phyloP scores from a whole-genome alignment of 768 basidiomycete species.

The Amanita exitialis region DNA sequence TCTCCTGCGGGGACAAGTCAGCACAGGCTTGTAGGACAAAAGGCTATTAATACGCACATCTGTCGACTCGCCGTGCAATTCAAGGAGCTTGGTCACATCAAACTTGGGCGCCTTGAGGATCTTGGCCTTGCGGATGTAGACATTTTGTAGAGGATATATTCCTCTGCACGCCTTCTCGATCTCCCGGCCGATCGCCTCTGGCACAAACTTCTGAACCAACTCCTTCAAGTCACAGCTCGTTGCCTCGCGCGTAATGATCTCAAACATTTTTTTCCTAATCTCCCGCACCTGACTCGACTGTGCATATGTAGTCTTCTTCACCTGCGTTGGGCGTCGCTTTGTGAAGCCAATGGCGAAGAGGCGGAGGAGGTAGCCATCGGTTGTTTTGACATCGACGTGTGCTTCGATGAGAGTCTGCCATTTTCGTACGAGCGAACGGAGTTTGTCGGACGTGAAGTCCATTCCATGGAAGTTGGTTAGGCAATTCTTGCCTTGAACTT shows the following conservation, averaged over 20 bases:
- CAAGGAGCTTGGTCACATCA: slow-evolving; percentile 90
- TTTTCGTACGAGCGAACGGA: slow-evolving; percentile 98
- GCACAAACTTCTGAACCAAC: slow-evolving; percentile 96
- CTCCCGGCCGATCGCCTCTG: slow-evolving; percentile 97
- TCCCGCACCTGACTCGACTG: slow-evolving; percentile 91
- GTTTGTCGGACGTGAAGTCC: slow-evolving; percentile 99
- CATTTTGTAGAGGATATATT: slow-evolving; percentile 99
- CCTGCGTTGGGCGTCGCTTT: slow-evolving; percentile 91
- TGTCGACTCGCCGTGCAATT: slow-evolving; percentile 92
- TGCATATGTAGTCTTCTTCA: slow-evolving; percentile 98
- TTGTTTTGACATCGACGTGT: slow-evolving; percentile 97
- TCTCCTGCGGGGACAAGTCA: slow-evolving; percentile 52
- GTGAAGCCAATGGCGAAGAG: slow-evolving; percentile 99
- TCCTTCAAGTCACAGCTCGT: slow-evolving; percentile 95
- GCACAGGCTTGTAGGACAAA: background rate
- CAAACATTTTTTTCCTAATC: slow-evolving; percentile 99
- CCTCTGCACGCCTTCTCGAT: slow-evolving; percentile 96
- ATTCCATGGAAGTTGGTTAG: slow-evolving; percentile 99
- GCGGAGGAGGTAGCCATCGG: slow-evolving; percentile 97
- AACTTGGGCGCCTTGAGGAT: slow-evolving; percentile 98
- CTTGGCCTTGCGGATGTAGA: slow-evolving; percentile 98
- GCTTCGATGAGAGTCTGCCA: slow-evolving; percentile 99
- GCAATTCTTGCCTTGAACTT: slow-evolving; percentile 97
- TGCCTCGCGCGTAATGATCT: slow-evolving; percentile 95
- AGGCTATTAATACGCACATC: slow-evolving; percentile 52